phyloP scores from a whole-genome alignment of 2,329 filamentous ascomycete genomes.

The Xylariaceae sp. region DNA sequence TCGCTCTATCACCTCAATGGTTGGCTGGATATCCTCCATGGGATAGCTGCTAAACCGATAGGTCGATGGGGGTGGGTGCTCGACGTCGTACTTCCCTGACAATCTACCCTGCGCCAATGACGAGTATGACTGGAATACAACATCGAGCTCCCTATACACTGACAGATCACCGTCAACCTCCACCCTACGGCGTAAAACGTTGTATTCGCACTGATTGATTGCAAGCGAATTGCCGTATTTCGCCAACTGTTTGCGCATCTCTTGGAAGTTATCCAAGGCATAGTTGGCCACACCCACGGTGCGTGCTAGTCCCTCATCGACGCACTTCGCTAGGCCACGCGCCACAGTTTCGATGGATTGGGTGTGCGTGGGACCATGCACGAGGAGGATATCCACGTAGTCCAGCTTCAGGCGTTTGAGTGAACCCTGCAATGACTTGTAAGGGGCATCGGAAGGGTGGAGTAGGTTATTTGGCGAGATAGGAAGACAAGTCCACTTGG shows the following conservation, averaged over 20 bases:
- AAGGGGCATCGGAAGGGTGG: not conserved
- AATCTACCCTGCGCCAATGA: slow-evolving; percentile 2
- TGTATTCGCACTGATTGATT: slow-evolving; percentile 3
- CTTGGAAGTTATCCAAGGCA: not conserved
- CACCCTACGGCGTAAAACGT: not conserved
- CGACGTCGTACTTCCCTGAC: not conserved
- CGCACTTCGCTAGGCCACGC: not conserved
- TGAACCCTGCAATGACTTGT: not conserved
- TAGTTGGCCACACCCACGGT: slow-evolving; percentile 7
- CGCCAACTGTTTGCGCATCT: not conserved
- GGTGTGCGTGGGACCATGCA: not conserved
- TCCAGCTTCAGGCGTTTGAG: not conserved
- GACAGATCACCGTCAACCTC: not conserved
- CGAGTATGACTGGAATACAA: slow-evolving; percentile 4
- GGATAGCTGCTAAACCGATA: slow-evolving; percentile 5
- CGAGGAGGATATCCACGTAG: slow-evolving; percentile 1
- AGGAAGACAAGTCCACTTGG: not conserved
- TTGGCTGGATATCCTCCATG: slow-evolving; percentile 2
- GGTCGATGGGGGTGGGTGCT: not conserved
- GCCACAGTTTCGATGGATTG: not conserved
- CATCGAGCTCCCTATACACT: not conserved
- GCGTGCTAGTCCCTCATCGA: not conserved
- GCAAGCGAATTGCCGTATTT: slow-evolving; percentile 1
- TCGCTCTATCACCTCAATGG: not conserved
- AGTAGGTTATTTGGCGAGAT: not conserved